phyloP scores from a whole-genome alignment of 306 rosid genomes.

The Vigna reflexopilosa region DNA sequence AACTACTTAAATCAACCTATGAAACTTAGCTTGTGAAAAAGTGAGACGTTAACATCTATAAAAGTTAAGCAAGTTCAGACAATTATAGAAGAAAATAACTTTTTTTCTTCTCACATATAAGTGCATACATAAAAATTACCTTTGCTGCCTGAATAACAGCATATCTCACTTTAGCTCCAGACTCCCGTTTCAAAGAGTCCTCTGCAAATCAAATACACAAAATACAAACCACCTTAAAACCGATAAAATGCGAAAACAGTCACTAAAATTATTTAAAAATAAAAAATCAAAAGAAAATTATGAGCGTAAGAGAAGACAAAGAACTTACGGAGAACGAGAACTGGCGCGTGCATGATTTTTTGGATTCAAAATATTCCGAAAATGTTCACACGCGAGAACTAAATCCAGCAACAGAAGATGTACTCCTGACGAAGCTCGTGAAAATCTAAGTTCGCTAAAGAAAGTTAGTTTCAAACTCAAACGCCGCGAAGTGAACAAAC shows the following conservation, averaged over 20 bases:
- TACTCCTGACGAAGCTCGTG: neutral
- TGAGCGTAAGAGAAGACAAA: neutral
- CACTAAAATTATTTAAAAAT: neutral
- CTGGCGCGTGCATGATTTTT: conserved; percentile 58
- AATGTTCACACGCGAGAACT: conserved; percentile 8
- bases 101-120: neutral
- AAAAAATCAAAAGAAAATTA: neutral
- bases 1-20: neutral
- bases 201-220: conserved; percentile 51
- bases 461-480: neutral
- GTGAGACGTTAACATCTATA: neutral
- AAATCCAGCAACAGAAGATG: conserved; percentile 7
- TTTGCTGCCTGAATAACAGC: conserved; percentile 94
- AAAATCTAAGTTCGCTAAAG: neutral
- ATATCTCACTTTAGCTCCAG: conserved; percentile 91
- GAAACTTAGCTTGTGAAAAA: neutral
- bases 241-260: neutral
- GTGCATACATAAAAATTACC: conserved; percentile 44
- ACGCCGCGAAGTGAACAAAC: too few relatives aligned
- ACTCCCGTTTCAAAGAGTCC: conserved; percentile 92
- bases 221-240: neutral
- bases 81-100: neutral
- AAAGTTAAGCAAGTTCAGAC: neutral
- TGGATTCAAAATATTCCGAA: conserved; percentile 10
- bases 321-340: conserved; percentile 56